Evolutionary conservation across 257 asterid genomes (phyloP).

Genomic region (Lantana camara): DNA sequence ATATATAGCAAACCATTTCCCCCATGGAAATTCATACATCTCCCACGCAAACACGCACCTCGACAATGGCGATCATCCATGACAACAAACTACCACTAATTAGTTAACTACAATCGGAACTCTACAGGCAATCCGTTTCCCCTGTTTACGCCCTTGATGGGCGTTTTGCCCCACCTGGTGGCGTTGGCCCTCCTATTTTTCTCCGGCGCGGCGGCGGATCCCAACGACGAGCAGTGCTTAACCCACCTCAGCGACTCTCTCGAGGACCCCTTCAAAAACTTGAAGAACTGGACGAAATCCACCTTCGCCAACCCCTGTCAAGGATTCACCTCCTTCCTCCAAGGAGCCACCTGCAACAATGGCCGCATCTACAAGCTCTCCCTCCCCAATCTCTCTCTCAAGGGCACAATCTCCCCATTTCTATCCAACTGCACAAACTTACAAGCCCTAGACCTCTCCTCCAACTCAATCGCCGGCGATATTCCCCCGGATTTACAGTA

Average conservation of each 20-base stretch:
- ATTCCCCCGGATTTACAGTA: conserved; percentile 74
- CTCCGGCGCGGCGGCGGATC: conserved; percentile 68
- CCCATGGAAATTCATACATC: conserved; percentile 5
- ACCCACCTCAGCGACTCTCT: conserved; percentile 65
- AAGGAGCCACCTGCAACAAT: conserved; percentile 94
- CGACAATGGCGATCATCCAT: background rate
- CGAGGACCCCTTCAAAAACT: conserved; percentile 59
- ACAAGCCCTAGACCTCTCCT: conserved; percentile 87
- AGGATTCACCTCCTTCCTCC: conserved; percentile 72
- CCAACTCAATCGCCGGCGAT: conserved; percentile 69
- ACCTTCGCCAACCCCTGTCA: conserved; percentile 72
- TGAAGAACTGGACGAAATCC: conserved; percentile 76
- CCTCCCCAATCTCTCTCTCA: conserved; percentile 64
- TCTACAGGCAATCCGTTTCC: conserved; percentile 23
- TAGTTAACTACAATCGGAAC: conserved; percentile 12
- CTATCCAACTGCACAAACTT: conserved; percentile 90
- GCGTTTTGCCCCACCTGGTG: conserved; percentile 31
- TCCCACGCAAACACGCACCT: conserved; percentile 30
- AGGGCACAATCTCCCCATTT: conserved; percentile 82
- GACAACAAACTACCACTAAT: background rate
- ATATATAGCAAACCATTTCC: background rate
- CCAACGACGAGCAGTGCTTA: conserved; percentile 78
- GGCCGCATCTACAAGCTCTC: conserved; percentile 89
- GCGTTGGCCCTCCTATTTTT: conserved; percentile 34
- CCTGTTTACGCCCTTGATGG: conserved; percentile 38